Percentiles rank a stretch among this genome's conserved stretches.
Conservation (phyloP, 768 basidiomycete species). For the Pisolithus tinctorius region DNA sequence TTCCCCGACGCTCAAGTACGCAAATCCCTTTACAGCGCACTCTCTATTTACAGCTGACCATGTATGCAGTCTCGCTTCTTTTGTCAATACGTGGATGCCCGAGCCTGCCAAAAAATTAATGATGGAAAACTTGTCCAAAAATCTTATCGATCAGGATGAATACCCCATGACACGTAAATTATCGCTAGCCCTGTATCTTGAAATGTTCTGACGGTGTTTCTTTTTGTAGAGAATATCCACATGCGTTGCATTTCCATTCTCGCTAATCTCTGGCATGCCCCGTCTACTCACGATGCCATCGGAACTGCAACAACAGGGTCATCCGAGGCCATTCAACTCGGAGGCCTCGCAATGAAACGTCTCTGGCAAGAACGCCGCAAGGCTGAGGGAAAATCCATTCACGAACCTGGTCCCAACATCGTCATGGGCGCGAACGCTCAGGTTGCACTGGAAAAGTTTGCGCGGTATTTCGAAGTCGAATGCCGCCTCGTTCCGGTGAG, state of each 20-base stretch:
- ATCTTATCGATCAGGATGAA: slow-evolving; percentile 65
- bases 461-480: slow-evolving; percentile 63
- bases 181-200: not conserved
- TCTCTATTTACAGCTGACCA: slow-evolving; percentile 1
- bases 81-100: slow-evolving; percentile 64
- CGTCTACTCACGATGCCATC: slow-evolving; percentile 45
- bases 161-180: slow-evolving; percentile 50
- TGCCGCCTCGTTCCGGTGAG: slow-evolving; percentile 57
- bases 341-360: slow-evolving; percentile 66
- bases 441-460: slow-evolving; percentile 66
- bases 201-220: not conserved
- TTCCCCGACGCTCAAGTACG: slow-evolving; percentile 45
- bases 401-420: slow-evolving; percentile 61
- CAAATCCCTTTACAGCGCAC: not conserved
- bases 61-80: slow-evolving; percentile 44
- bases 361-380: slow-evolving; percentile 65
- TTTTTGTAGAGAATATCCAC: slow-evolving; percentile 34
- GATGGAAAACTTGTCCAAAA: slow-evolving; percentile 60
- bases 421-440: slow-evolving; percentile 66
- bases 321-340: slow-evolving; percentile 68
- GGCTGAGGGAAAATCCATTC: slow-evolving; percentile 55
- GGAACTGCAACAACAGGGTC: slow-evolving; percentile 69
- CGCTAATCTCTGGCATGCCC: slow-evolving; percentile 64
- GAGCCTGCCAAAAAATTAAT: slow-evolving; percentile 46
- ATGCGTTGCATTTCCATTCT: slow-evolving; percentile 48